These are phyloP conservation scores for Hyphopichia burtonii DNA, from an alignment of 1,139 yeast genomes.

Conservation along the genomic window DNA sequence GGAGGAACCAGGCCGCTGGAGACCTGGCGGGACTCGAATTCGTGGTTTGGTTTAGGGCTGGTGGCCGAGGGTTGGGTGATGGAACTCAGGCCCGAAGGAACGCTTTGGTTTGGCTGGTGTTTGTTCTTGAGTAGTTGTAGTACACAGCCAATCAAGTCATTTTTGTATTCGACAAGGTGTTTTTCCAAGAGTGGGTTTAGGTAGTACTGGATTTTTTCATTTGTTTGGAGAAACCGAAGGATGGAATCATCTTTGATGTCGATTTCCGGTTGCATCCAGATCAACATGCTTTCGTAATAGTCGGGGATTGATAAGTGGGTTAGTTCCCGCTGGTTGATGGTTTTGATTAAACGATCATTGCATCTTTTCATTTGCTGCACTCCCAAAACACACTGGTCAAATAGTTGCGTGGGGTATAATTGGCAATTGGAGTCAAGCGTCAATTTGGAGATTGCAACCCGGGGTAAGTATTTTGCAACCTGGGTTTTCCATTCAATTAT, in stretches of 20 bases:
- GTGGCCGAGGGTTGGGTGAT: too few species aligned
- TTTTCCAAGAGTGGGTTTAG: conserved; percentile 12
- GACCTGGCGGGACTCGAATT: too few species aligned
- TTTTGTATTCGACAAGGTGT: conserved; percentile 5
- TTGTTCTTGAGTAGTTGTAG: background rate
- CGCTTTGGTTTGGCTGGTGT: background rate
- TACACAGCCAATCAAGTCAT: background rate
- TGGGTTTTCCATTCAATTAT: background rate
- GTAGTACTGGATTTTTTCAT: conserved; percentile 13
- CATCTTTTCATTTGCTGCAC: background rate
- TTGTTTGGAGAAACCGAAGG: conserved; percentile 7
- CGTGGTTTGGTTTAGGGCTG: too few species aligned
- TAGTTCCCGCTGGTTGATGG: background rate
- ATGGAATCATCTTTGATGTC: conserved; percentile 1
- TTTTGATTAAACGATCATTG: background rate
- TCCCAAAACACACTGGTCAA: too few species aligned
- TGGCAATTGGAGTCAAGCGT: background rate
- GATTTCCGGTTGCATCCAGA: conserved; percentile 8
- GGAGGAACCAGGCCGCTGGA: background rate
- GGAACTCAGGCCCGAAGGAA: too few species aligned
- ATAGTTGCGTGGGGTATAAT: background rate
- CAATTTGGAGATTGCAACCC: background rate
- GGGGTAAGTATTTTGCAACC: background rate
- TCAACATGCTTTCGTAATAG: conserved; percentile 10
- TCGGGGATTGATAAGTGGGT: too few species aligned